A percentile compares a stretch with the other conserved stretches of the same genome.
These are phyloP conservation scores for Pholiota conissans DNA, from an alignment of 768 basidiomycete species.

Conservation along the genomic window DNA sequence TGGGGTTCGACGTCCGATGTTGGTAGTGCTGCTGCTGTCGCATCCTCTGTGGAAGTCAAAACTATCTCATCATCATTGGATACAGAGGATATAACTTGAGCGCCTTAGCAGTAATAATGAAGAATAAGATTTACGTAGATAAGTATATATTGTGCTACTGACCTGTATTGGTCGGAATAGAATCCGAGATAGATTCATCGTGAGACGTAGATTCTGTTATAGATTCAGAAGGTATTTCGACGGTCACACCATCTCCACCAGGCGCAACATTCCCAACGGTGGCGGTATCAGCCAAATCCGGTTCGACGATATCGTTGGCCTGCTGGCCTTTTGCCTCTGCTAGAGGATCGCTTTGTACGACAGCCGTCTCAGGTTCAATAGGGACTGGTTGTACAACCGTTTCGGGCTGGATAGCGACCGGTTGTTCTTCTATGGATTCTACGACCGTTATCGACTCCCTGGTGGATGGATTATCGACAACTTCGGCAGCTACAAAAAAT, in stretches of 20 bases:
- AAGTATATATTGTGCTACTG: conserved; percentile 7
- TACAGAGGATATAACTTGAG: background rate
- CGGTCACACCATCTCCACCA: conserved; percentile 1
- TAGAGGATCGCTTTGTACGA: conserved; percentile 13
- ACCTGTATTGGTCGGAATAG: conserved; percentile 3
- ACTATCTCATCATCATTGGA: background rate
- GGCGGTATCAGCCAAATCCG: too few relatives aligned
- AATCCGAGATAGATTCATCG: background rate
- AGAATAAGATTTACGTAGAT: conserved; percentile 7
- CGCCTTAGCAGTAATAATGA: background rate
- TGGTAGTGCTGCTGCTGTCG: background rate
- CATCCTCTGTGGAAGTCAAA: background rate
- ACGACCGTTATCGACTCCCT: too few relatives aligned
- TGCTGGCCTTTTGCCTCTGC: too few relatives aligned
- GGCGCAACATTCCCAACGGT: background rate
- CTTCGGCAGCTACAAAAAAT: too few relatives aligned
- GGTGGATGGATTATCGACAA: too few relatives aligned
- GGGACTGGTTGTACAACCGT: background rate
- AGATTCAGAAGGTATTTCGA: conserved; percentile 3
- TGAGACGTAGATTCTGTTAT: background rate
- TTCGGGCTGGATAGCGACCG: background rate
- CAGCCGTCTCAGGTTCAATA: background rate
- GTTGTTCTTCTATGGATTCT: too few relatives aligned
- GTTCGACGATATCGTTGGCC: background rate
- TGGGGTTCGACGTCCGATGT: background rate